These are phyloP conservation scores for Glomus cerebriforme DNA, from an alignment of 192 early-diverging fungal species.

Conservation along the genomic window DNA sequence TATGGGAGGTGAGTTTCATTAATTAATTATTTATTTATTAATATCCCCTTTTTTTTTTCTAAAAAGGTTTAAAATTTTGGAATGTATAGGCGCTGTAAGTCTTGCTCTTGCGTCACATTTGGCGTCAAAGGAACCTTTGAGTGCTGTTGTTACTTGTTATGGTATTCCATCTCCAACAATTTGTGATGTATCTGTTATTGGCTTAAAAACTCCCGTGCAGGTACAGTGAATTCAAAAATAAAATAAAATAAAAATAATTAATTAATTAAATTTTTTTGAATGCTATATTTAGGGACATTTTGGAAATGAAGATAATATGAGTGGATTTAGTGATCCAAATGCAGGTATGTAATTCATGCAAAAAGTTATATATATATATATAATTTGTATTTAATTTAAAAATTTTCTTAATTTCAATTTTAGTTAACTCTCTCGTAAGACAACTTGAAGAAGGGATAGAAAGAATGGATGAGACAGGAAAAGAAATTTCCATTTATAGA, in stretches of 20 bases:
- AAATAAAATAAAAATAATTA: not conserved
- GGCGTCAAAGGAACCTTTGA: constrained; percentile 31
- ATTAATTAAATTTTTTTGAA: not conserved
- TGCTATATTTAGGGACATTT: not conserved
- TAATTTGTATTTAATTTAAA: not conserved
- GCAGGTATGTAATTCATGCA: constrained; percentile 17
- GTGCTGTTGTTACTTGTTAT: constrained; percentile 37
- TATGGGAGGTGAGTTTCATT: constrained; percentile 48
- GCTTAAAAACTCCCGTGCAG: constrained; percentile 34
- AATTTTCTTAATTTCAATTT: not conserved
- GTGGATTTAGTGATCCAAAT: constrained; percentile 40
- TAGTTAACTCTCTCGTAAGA: constrained; percentile 33
- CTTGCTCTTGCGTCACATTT: constrained; percentile 46
- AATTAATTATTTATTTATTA: not conserved
- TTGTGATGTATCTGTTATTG: constrained; percentile 34
- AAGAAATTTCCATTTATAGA: constrained; percentile 30
- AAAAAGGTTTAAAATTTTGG: not conserved
- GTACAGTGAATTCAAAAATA: not conserved
- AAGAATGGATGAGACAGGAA: not conserved
- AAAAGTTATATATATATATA: not conserved
- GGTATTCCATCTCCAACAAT: constrained; percentile 34
- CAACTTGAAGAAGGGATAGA: constrained; percentile 25
- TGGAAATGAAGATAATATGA: constrained; percentile 31
- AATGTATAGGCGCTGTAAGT: constrained; percentile 20
- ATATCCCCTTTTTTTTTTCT: not conserved